Conservation (phyloP, 441 rosid species). For the Pelargonium australe region DNA sequence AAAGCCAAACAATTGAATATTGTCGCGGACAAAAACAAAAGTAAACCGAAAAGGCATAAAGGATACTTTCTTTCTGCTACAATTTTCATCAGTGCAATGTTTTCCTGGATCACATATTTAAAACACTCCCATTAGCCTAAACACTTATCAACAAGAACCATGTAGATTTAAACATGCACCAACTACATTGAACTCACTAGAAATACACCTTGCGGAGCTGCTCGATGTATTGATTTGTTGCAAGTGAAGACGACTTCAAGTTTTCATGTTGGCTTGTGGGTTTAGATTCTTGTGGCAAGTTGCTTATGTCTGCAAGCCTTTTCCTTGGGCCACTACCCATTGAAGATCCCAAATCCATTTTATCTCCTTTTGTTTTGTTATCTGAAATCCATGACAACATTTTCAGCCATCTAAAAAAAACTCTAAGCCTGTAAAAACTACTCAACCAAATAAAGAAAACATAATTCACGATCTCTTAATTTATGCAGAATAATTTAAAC, state of each 20-base stretch:
- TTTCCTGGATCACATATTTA: constrained; percentile 41
- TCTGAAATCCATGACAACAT: constrained; percentile 23
- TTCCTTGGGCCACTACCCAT: constrained; percentile 36
- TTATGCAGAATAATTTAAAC: background rate
- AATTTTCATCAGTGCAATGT: constrained; percentile 40
- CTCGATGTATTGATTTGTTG: constrained; percentile 31
- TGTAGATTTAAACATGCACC: background rate
- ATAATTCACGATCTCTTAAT: background rate
- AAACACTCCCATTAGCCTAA: constrained; percentile 15
- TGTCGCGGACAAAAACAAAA: background rate
- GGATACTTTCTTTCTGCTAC: constrained; percentile 50
- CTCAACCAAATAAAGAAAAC: background rate
- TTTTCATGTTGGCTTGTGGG: constrained; percentile 27
- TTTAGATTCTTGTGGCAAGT: constrained; percentile 31
- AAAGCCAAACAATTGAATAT: constrained; percentile 13
- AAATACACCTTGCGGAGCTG: constrained; percentile 43
- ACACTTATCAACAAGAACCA: background rate
- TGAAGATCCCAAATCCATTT: constrained; percentile 22
- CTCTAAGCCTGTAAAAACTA: constrained; percentile 10
- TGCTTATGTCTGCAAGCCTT: constrained; percentile 49
- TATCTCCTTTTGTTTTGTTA: constrained; percentile 24
- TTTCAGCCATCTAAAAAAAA: constrained; percentile 14
- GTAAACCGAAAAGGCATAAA: constrained; percentile 10
- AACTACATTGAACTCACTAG: background rate
- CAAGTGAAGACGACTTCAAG: constrained; percentile 20